phyloP scores from a whole-genome alignment of 139 green algal species.

The Ettlia oleoabundans region DNA sequence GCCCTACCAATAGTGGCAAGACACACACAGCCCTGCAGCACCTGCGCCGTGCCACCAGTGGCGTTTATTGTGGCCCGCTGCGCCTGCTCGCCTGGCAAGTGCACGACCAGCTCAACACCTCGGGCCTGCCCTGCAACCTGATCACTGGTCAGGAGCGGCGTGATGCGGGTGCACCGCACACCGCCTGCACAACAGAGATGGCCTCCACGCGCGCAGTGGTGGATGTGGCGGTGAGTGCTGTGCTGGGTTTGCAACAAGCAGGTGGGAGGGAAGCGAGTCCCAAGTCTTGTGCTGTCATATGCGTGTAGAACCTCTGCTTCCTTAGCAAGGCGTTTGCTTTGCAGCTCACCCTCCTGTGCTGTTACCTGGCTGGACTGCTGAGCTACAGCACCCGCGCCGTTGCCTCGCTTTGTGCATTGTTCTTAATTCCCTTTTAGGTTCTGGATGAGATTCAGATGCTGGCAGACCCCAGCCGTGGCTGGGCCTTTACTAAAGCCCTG shows the following conservation, averaged over 20 bases:
- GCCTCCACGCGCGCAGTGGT: conserved; percentile 44
- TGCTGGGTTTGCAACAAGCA: no score
- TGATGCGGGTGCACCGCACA: conserved; percentile 72
- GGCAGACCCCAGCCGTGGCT: conserved; percentile 80
- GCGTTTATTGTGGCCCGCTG: conserved; percentile 92
- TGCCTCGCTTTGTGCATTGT: no score
- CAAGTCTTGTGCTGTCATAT: no score
- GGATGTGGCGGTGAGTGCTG: conserved; percentile 25
- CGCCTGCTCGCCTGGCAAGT: conserved; percentile 93
- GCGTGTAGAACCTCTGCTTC: no score
- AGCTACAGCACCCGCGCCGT: no score
- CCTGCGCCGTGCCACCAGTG: conserved; percentile 58
- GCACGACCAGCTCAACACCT: conserved; percentile 50
- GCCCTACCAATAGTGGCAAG: conserved; percentile 98
- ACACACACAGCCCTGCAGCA: conserved; percentile 83
- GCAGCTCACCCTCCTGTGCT: no score
- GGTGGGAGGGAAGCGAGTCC: conserved; percentile 23
- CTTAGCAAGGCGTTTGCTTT: no score
- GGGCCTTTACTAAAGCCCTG: conserved; percentile 91
- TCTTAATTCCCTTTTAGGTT: no score
- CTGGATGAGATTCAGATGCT: conserved; percentile 95
- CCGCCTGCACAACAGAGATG: conserved; percentile 95
- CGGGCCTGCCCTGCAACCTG: conserved; percentile 52
- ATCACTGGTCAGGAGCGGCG: conserved; percentile 87
- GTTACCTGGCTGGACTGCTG: no score